Conservation (phyloP, 768 basidiomycete genomes). For the Trametes cingulata region DNA sequence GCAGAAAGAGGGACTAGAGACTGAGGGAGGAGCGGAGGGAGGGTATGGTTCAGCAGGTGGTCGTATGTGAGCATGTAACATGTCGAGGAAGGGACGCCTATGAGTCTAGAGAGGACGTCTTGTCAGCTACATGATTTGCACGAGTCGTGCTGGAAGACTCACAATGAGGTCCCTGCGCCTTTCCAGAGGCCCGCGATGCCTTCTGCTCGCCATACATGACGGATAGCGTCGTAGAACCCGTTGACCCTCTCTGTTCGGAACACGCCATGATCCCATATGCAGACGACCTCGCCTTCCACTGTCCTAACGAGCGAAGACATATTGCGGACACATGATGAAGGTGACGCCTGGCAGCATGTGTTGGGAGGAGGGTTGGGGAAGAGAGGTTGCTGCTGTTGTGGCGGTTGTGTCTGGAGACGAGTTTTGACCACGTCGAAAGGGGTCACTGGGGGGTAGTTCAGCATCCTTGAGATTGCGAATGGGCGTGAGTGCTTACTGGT, state of each 20-base stretch:
- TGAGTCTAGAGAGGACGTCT: slow-evolving; percentile 52
- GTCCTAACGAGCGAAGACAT: slow-evolving; percentile 73
- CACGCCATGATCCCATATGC: slow-evolving; percentile 75
- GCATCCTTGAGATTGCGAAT: neutral
- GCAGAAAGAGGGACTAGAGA: slow-evolving; percentile 72
- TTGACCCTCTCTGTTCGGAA: slow-evolving; percentile 71
- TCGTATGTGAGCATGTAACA: slow-evolving; percentile 97
- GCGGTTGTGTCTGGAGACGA: slow-evolving; percentile 90
- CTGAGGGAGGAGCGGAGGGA: slow-evolving; percentile 58
- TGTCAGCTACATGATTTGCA: too few species aligned
- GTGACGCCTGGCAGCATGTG: slow-evolving; percentile 68
- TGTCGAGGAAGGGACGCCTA: slow-evolving; percentile 90
- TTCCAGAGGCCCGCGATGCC: slow-evolving; percentile 92
- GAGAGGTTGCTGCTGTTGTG: slow-evolving; percentile 38
- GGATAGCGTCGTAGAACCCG: slow-evolving; percentile 85
- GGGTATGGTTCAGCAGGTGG: slow-evolving; percentile 64
- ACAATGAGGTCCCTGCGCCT: slow-evolving; percentile 90
- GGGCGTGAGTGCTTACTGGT: slow-evolving; percentile 56
- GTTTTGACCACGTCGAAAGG: slow-evolving; percentile 99
- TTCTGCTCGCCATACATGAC: slow-evolving; percentile 77
- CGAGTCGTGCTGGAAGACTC: slow-evolving; percentile 32
- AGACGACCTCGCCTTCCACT: slow-evolving; percentile 68
- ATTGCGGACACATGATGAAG: slow-evolving; percentile 61
- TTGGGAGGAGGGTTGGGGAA: slow-evolving; percentile 55
- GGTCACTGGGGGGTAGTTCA: slow-evolving; percentile 67